Evolutionary conservation across 352 stramenopile genomes (phyloP).

Genomic region (Phytophthora kernoviae): DNA sequence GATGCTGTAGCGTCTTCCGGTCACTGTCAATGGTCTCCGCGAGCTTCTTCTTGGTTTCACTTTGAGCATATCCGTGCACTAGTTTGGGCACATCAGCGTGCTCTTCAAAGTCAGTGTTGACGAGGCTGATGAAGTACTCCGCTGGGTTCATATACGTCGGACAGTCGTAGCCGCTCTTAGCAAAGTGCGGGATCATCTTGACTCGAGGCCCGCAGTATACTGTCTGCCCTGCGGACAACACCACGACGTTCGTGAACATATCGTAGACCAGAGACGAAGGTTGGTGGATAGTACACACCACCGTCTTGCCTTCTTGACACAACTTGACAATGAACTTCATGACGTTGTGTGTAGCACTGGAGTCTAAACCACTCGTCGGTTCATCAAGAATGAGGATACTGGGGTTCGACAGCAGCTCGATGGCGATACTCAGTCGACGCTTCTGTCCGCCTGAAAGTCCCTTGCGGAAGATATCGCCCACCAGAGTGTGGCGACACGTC

Average conservation of each 20-base stretch:
- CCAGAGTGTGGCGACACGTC: constrained; percentile 53
- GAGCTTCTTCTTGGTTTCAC: constrained; percentile 15
- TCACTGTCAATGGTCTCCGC: constrained; percentile 16
- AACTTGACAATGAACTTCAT: constrained; percentile 28
- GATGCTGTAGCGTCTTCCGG: constrained; percentile 22
- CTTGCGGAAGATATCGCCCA: constrained; percentile 79
- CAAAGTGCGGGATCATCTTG: constrained; percentile 48
- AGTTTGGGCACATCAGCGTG: constrained; percentile 35
- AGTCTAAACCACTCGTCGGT: constrained; percentile 67
- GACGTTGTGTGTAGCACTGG: constrained; percentile 24
- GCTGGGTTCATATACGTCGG: constrained; percentile 59
- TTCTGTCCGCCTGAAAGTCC: constrained; percentile 85
- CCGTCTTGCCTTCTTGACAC: constrained; percentile 38
- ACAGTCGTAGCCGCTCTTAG: constrained; percentile 33
- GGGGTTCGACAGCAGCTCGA: constrained; percentile 81
- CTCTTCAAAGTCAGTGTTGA: constrained; percentile 67
- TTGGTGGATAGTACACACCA: constrained; percentile 69
- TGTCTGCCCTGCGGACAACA: constrained; percentile 43
- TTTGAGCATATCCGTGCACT: constrained; percentile 25
- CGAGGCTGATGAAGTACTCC: constrained; percentile 53
- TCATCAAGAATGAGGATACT: constrained; percentile 84
- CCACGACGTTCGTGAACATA: constrained; percentile 43
- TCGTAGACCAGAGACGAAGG: constrained; percentile 45
- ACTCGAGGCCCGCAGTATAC: constrained; percentile 60
- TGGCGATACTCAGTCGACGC: constrained; percentile 72